Conservation (phyloP, 164 flowering plant species). For the Sedum album region DNA sequence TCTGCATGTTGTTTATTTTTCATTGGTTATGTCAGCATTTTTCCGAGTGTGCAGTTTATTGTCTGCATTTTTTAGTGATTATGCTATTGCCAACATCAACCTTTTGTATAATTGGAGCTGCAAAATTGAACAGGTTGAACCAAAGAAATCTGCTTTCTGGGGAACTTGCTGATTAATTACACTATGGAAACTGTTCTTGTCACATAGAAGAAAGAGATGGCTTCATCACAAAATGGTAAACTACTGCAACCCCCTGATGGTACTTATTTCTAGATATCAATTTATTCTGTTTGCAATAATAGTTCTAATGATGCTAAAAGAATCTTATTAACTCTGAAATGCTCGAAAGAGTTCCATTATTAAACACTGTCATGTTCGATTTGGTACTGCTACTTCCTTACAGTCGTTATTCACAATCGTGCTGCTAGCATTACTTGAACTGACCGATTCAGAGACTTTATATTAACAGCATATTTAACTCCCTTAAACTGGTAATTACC, state of each 20-base stretch:
- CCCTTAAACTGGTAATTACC: no score
- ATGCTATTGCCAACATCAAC: not conserved
- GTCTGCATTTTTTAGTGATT: no score
- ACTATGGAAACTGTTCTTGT: not conserved
- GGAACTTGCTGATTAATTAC: not conserved
- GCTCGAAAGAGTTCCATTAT: not conserved
- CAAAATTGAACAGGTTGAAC: conserved; percentile 4
- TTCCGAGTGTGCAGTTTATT: not conserved
- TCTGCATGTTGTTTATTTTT: not conserved
- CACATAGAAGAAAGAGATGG: not conserved
- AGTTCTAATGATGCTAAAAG: not conserved
- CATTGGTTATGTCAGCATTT: not conserved
- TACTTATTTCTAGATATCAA: not conserved
- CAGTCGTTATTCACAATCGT: not conserved
- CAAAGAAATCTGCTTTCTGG: conserved; percentile 3
- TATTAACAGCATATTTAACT: no score
- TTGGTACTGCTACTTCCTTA: not conserved
- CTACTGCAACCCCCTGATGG: conserved; percentile 5
- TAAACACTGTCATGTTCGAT: not conserved
- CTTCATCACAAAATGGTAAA: not conserved
- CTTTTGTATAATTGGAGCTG: not conserved
- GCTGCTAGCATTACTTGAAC: no score
- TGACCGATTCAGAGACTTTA: no score
- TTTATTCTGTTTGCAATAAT: not conserved
- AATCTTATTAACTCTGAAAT: not conserved